These are phyloP conservation scores for Thelephora ganbajun DNA, from an alignment of 768 basidiomycete species.

Conservation along the genomic window DNA sequence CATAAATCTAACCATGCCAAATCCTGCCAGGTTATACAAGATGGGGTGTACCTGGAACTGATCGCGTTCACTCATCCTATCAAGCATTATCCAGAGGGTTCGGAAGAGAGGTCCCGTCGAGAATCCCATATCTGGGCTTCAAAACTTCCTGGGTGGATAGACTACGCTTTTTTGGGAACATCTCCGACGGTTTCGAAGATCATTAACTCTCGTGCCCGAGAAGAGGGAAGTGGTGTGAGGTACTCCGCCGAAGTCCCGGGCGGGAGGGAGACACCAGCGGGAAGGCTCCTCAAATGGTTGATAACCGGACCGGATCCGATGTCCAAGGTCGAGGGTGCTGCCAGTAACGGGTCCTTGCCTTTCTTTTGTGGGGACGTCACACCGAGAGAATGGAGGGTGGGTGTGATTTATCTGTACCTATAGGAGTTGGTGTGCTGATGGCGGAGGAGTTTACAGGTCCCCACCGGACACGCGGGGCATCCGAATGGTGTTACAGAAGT, in stretches of 20 bases:
- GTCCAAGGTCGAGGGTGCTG: conserved; percentile 8
- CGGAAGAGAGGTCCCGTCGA: conserved; percentile 29
- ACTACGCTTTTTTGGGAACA: conserved; percentile 49
- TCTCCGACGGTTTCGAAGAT: conserved; percentile 29
- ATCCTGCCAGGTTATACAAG: conserved; percentile 29
- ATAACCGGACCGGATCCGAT: conserved; percentile 26
- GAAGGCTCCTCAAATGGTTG: conserved; percentile 42
- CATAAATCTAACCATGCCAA: not conserved
- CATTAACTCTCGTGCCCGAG: conserved; percentile 37
- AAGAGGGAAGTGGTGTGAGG: conserved; percentile 21
- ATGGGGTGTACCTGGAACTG: conserved; percentile 55
- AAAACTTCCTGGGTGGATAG: conserved; percentile 50
- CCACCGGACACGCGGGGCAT: conserved; percentile 35
- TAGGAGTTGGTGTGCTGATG: not conserved
- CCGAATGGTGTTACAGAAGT: conserved; percentile 35
- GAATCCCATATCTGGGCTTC: conserved; percentile 38
- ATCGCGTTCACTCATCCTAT: conserved; percentile 48
- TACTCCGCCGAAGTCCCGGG: conserved; percentile 36
- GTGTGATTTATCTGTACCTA: conserved; percentile 9
- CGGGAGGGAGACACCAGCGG: conserved; percentile 44
- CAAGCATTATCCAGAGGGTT: conserved; percentile 36
- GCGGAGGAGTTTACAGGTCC: conserved; percentile 30
- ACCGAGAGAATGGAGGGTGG: conserved; percentile 41
- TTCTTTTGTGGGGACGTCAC: conserved; percentile 72
- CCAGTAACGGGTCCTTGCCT: conserved; percentile 24